Evolutionary conservation across 1,284 basidiomycete species (phyloP).

Genomic region (Farysia itapuensis): DNA sequence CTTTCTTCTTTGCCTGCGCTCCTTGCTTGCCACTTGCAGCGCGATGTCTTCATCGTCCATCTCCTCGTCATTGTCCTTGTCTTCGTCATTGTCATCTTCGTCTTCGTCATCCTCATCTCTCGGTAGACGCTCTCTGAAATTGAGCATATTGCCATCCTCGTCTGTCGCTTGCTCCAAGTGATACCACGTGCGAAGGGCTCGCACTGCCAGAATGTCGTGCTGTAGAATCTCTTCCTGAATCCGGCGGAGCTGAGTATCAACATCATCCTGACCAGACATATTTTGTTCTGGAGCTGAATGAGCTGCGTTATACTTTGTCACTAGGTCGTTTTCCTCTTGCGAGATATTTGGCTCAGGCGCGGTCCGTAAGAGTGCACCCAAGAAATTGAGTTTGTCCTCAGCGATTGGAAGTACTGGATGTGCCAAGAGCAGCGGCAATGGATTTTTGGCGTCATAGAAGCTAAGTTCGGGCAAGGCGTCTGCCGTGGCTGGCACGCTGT

Average conservation of each 20-base stretch:
- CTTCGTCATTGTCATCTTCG: conserved; percentile 19
- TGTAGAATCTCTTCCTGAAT: conserved; percentile 26
- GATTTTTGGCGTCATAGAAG: conserved; percentile 37
- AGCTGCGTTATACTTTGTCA: conserved; percentile 25
- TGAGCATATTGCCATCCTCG: conserved; percentile 42
- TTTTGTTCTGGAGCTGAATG: not conserved
- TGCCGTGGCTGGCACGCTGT: conserved; percentile 30
- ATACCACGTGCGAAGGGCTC: conserved; percentile 42
- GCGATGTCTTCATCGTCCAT: conserved; percentile 16
- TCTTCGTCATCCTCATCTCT: conserved; percentile 20
- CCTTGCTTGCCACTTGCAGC: conserved; percentile 1
- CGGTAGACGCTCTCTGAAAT: conserved; percentile 30
- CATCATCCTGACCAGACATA: not conserved
- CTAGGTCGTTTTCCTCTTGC: conserved; percentile 20
- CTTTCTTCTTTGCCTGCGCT: conserved; percentile 9
- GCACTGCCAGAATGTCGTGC: conserved; percentile 37
- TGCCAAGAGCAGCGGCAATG: conserved; percentile 28
- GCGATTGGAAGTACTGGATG: conserved; percentile 43
- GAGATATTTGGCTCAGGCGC: conserved; percentile 41
- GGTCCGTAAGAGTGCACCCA: conserved; percentile 46
- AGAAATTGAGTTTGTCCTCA: conserved; percentile 46
- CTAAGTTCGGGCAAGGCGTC: conserved; percentile 37
- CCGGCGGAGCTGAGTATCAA: conserved; percentile 10
- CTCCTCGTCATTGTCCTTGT: conserved; percentile 15
- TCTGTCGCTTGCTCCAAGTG: conserved; percentile 43